Percentiles rank a stretch among this genome's conserved stretches.
These are phyloP conservation scores for Penicillium sp. DNA, from an alignment of 2,329 filamentous ascomycete genomes.

Conservation along the genomic window DNA sequence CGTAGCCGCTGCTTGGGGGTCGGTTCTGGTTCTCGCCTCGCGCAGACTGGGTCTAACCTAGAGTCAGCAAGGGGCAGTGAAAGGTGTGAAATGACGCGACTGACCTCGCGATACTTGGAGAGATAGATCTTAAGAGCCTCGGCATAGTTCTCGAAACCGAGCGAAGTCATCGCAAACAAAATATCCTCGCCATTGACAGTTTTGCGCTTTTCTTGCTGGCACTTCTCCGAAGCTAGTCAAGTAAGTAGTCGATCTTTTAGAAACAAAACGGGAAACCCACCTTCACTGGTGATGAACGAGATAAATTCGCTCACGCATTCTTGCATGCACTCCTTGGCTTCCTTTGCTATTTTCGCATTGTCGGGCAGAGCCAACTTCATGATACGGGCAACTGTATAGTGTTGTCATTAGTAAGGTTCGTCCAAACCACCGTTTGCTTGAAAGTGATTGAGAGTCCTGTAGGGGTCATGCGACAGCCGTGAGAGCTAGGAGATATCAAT, in stretches of 20 bases:
- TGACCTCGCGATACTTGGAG: slow-evolving; percentile 95
- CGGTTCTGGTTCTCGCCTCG: slow-evolving; percentile 64
- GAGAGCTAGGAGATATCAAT: too few species aligned
- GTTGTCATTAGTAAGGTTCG: slow-evolving; percentile 37
- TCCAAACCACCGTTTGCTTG: neutral
- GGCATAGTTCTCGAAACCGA: slow-evolving; percentile 98
- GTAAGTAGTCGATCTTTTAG: neutral
- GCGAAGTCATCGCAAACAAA: slow-evolving; percentile 96
- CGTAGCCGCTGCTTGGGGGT: slow-evolving; percentile 50
- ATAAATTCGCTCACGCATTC: slow-evolving; percentile 99
- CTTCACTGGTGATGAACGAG: slow-evolving; percentile 98
- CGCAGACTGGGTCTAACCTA: slow-evolving; percentile 71
- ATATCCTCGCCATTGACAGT: slow-evolving; percentile 99
- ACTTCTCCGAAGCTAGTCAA: slow-evolving; percentile 87
- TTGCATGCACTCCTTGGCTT: slow-evolving; percentile 99
- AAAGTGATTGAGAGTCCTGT: neutral
- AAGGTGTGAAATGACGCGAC: slow-evolving; percentile 41
- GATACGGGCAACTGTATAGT: slow-evolving; percentile 94
- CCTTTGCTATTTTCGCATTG: slow-evolving; percentile 98
- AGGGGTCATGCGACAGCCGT: neutral
- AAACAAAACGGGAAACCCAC: slow-evolving; percentile 53
- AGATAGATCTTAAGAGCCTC: slow-evolving; percentile 98
- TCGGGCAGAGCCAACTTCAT: slow-evolving; percentile 98
- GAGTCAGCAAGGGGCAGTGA: slow-evolving; percentile 39
- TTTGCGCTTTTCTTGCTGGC: slow-evolving; percentile 98